Evolutionary conservation across 1,284 basidiomycete species (phyloP).

Genomic region (Mycena sp.): DNA sequence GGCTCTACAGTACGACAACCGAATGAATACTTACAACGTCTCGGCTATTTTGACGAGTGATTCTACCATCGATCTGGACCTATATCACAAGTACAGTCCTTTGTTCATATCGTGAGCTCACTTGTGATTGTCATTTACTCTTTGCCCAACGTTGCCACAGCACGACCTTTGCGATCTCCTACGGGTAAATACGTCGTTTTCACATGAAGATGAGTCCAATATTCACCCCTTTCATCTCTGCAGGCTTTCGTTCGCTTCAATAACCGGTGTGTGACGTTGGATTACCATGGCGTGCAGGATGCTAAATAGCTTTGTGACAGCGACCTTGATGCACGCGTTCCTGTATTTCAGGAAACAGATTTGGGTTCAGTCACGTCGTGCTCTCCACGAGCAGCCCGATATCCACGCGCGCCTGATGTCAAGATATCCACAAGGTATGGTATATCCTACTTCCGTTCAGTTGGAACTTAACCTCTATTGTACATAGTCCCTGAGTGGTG

Average conservation of each 20-base stretch:
- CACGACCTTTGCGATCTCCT: constrained; percentile 73
- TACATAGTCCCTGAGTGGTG: constrained; percentile 55
- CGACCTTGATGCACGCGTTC: constrained; percentile 30
- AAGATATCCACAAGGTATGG: constrained; percentile 68
- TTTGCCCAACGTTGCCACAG: no score
- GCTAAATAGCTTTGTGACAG: no score
- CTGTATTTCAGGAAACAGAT: constrained; percentile 74
- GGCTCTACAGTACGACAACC: constrained; percentile 65
- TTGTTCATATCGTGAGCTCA: constrained; percentile 68
- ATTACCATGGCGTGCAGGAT: no score
- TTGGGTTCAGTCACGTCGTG: constrained; percentile 58
- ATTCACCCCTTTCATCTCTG: no score
- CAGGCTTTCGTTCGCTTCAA: constrained; percentile 51
- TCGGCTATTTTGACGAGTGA: constrained; percentile 69
- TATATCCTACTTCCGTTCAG: constrained; percentile 39
- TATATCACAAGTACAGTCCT: constrained; percentile 88
- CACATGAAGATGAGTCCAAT: no score
- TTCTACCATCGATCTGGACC: constrained; percentile 64
- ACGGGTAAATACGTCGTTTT: no score
- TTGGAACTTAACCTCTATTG: constrained; percentile 54
- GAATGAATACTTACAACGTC: constrained; percentile 76
- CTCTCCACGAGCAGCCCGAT: constrained; percentile 72
- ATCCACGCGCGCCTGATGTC: constrained; percentile 76
- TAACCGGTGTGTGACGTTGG: constrained; percentile 38
- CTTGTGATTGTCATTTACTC: not conserved